A percentile compares a stretch with the other conserved stretches of the same genome.
These are phyloP conservation scores for Pluteus cervinus DNA, from an alignment of 768 basidiomycete species.

Conservation along the genomic window DNA sequence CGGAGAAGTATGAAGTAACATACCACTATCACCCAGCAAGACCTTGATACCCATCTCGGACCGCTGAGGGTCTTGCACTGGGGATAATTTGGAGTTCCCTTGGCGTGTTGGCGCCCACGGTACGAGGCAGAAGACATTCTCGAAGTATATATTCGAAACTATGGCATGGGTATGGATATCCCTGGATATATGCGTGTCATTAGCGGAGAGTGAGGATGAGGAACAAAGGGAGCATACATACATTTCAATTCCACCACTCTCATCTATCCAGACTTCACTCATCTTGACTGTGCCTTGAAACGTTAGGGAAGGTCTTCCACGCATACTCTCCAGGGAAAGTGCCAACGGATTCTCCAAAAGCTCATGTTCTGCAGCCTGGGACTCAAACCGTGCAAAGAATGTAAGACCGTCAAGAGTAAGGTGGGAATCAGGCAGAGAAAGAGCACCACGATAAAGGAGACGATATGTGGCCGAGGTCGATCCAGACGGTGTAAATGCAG, in stretches of 20 bases:
- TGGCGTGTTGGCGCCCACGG: constrained; percentile 15
- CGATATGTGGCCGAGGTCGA: constrained; percentile 30
- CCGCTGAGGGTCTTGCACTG: constrained; percentile 2
- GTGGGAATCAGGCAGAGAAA: constrained; percentile 69
- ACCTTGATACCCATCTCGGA: constrained; percentile 60
- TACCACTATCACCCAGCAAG: constrained; percentile 65
- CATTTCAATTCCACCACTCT: constrained; percentile 41
- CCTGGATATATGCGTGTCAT: constrained; percentile 25
- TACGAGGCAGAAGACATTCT: constrained; percentile 58
- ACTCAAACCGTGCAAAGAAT: constrained; percentile 48
- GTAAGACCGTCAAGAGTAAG: constrained; percentile 69
- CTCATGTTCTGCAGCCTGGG: constrained; percentile 22
- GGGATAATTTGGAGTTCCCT: not conserved
- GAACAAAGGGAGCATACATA: constrained; percentile 11
- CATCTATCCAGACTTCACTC: constrained; percentile 54
- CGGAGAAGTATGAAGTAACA: constrained; percentile 12
- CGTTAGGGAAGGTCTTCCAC: constrained; percentile 58
- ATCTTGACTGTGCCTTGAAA: constrained; percentile 50
- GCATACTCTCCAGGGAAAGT: constrained; percentile 75
- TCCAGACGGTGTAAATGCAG: constrained; percentile 11
- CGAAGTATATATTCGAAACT: constrained; percentile 61
- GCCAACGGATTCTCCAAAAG: constrained; percentile 67
- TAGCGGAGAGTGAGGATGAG: constrained; percentile 1
- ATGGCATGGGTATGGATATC: constrained; percentile 65
- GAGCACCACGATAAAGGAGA: constrained; percentile 69